Base-by-base conservation (phyloP, 352 stramenopile species). In the Globisporangium cystogenes region DNA sequence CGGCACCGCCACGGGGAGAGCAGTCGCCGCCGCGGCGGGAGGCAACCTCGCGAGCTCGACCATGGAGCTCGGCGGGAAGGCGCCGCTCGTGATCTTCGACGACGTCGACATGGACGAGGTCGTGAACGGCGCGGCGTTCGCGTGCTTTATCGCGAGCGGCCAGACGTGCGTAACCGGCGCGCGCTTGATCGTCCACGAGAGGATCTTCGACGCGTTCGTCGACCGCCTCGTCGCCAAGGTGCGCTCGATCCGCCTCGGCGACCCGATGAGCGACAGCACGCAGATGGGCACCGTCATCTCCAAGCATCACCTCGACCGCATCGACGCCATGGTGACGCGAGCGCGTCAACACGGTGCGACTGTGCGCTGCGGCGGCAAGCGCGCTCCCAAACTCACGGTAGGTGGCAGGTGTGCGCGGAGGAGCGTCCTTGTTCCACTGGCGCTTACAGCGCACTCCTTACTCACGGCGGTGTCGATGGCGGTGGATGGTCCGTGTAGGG, bases 101-200 rank as follows among this genome's bases (percentile, higher is more conserved):
- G 56, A 86, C 24, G 74, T 85, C 7, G 69, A 94, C 49, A 52
- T 89, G 23, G 72, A 68, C 20, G 69, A 76, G 58, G 76, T 75
- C 5, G 73, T 87, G 20, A 76, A 88, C 55, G 74, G 74, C 29
- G 72, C 71, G 10, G 74, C 74, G 16, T 90, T 90, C 49, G 78
- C 72, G 16, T 74, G 71, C 53, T 88, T 90, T 51, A 81, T 90
- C 33, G 78, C 76, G 10, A 87, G 75, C 45, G 84, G 71, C 15
- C 86, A 93, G 72, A 93, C 73, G 23, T 97, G 78, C 59, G 77
- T 88, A 4, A 86, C 80, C 12, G 86, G 82, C 7, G 80, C 81
- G 18, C 77, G 89, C 18, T 66, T 97, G 16, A 93, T 93, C 62
- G 74, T 96, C 11, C 84, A 97, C 42, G 70, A 93, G 45, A 62